Conservation (phyloP, 2,329 filamentous ascomycete species). For the Epichloe uncinata region DNA sequence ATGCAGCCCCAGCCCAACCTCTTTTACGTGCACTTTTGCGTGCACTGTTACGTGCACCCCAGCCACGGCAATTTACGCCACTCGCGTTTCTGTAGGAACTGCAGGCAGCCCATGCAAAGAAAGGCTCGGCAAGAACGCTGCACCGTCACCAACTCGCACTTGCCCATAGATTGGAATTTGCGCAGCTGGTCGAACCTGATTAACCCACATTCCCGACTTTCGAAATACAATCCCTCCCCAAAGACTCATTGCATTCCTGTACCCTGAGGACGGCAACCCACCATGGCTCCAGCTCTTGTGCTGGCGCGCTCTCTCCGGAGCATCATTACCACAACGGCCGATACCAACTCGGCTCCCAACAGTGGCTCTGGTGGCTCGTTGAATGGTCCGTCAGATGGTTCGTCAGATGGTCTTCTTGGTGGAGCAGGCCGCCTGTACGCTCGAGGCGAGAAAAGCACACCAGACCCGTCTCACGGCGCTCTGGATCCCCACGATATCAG, state of each 20-base stretch:
- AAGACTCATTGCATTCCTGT: neutral
- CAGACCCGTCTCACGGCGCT: slow-evolving; percentile 32
- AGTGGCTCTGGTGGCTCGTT: slow-evolving; percentile 6
- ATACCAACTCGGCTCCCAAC: slow-evolving; percentile 6
- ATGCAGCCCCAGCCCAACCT: slow-evolving; percentile 1
- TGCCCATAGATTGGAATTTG: neutral
- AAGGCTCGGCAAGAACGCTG: neutral
- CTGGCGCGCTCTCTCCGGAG: too few species aligned
- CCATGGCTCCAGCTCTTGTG: slow-evolving; percentile 32
- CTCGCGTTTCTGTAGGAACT: slow-evolving; percentile 18
- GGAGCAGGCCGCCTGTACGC: slow-evolving; percentile 29
- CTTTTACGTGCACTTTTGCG: too few species aligned
- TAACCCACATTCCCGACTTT: neutral
- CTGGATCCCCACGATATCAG: slow-evolving; percentile 44
- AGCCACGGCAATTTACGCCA: slow-evolving; percentile 14
- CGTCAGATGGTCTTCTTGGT: slow-evolving; percentile 27
- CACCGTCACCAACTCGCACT: neutral
- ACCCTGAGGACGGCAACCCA: slow-evolving; percentile 11
- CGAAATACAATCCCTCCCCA: neutral
- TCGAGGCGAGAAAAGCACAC: slow-evolving; percentile 13
- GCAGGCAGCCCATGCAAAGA: neutral
- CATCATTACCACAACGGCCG: slow-evolving; percentile 13
- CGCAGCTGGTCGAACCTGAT: neutral
- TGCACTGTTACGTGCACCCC: too few species aligned
- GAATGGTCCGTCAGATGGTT: too few species aligned